Evolutionary conservation across 768 basidiomycete genomes (phyloP).

Genomic region (Pilatotrama ljubarskyi): DNA sequence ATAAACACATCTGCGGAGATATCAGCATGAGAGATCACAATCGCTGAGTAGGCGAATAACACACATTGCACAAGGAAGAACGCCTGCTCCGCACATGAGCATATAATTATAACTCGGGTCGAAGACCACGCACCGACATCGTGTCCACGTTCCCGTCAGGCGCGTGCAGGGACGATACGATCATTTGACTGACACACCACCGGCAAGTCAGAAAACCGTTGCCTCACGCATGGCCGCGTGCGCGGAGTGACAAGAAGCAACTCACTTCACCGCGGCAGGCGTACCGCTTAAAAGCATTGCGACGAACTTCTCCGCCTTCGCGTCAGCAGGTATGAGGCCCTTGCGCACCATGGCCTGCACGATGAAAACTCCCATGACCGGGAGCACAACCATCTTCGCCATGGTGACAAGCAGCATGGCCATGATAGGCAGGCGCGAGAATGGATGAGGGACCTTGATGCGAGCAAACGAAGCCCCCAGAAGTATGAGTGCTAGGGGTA

Average conservation of each 20-base stretch:
- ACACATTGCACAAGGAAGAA: constrained; percentile 49
- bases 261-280: constrained; percentile 43
- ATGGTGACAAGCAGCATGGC: constrained; percentile 37
- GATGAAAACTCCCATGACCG: constrained; percentile 39
- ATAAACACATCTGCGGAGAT: constrained; percentile 39
- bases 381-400: constrained; percentile 41
- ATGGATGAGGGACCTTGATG: constrained; percentile 33
- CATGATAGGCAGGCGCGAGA: constrained; percentile 37
- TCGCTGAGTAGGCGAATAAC: constrained; percentile 6
- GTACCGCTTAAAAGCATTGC: constrained; percentile 50
- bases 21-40: neutral
- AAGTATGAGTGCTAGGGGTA: constrained; percentile 25
- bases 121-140: constrained; percentile 34
- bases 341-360: constrained; percentile 31
- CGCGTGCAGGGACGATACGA: constrained; percentile 45
- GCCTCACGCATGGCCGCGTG: neutral
- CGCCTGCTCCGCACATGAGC: constrained; percentile 24
- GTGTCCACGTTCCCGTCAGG: constrained; percentile 47
- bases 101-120: neutral
- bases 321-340: constrained; percentile 36
- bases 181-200: constrained; percentile 38
- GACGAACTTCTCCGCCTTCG: constrained; percentile 44
- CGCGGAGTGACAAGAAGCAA: neutral
- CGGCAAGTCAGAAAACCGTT: constrained; percentile 2
- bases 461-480: constrained; percentile 41